A percentile compares a stretch with the other conserved stretches of the same genome.
These are phyloP conservation scores for Phytophthora aleatoria DNA, from an alignment of 352 stramenopile genomes.

Conservation along the genomic window DNA sequence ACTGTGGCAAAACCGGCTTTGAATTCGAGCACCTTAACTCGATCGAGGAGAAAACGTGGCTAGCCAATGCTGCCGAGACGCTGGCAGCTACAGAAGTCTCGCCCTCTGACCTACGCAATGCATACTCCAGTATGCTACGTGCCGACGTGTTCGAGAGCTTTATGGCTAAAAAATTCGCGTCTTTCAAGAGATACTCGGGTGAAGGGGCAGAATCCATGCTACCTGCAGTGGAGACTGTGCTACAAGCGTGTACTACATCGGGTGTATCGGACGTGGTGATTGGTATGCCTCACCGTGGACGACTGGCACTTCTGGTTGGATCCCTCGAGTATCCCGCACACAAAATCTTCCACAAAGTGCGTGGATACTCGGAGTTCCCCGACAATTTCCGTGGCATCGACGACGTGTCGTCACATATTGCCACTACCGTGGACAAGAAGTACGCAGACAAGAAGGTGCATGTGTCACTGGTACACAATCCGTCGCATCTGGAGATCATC, in stretches of 20 bases:
- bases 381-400: conserved; percentile 64
- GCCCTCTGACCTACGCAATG: conserved; percentile 76
- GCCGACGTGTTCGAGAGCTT: conserved; percentile 88
- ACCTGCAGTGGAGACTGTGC: conserved; percentile 69
- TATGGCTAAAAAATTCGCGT: conserved; percentile 85
- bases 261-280: conserved; percentile 82
- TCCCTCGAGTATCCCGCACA: conserved; percentile 82
- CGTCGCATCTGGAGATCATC: conserved; percentile 90
- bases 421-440: conserved; percentile 71
- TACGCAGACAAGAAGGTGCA: conserved; percentile 65
- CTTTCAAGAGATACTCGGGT: conserved; percentile 88
- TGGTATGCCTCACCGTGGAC: conserved; percentile 86
- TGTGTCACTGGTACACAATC: conserved; percentile 88
- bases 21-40: conserved; percentile 81
- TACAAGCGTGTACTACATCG: conserved; percentile 53
- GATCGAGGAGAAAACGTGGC: conserved; percentile 67
- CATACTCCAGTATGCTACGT: conserved; percentile 79
- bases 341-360: conserved; percentile 88
- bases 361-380: conserved; percentile 75
- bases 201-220: conserved; percentile 87
- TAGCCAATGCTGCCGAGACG: conserved; percentile 60
- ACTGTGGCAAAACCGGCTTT: conserved; percentile 83
- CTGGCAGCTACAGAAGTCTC: conserved; percentile 44
- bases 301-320: conserved; percentile 74
- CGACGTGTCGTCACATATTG: conserved; percentile 89